Percentiles rank a stretch among this genome's conserved stretches.
Evolutionary conservation across 306 rosid genomes (phyloP).

Genomic region (Trifolium fragiferum): DNA sequence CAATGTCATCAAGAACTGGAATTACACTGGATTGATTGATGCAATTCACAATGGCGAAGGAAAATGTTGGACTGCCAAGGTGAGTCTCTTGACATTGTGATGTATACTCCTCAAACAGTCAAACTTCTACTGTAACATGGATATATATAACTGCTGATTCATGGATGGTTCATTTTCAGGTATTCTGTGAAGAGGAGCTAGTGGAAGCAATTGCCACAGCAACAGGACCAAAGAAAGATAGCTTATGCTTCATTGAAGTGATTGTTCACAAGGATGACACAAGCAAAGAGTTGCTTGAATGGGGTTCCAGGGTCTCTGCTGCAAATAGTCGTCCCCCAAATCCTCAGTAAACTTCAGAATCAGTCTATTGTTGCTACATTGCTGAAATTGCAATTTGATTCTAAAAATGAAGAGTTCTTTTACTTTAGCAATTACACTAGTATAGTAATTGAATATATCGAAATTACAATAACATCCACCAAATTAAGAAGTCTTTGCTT

Average conservation of each 20-base stretch:
- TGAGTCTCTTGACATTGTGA: constrained; percentile 15
- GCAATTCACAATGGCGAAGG: constrained; percentile 90
- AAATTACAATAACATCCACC: too few relatives aligned
- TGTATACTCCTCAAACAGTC: too few relatives aligned
- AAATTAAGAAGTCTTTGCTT: too few relatives aligned
- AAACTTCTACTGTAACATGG: too few relatives aligned
- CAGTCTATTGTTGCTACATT: neutral
- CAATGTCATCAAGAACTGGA: constrained; percentile 95
- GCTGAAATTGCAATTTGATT: neutral
- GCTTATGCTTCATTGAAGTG: constrained; percentile 84
- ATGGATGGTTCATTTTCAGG: constrained; percentile 46
- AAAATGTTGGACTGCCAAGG: constrained; percentile 96
- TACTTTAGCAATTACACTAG: too few relatives aligned
- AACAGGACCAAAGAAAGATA: constrained; percentile 66
- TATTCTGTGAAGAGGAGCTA: constrained; percentile 74
- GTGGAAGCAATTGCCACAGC: constrained; percentile 72
- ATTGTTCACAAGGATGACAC: constrained; percentile 89
- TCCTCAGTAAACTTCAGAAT: constrained; percentile 53
- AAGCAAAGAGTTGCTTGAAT: constrained; percentile 88
- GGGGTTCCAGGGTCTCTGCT: constrained; percentile 84
- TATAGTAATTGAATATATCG: too few relatives aligned
- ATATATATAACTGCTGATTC: constrained; percentile 4
- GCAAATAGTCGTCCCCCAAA: constrained; percentile 87
- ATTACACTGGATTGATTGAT: constrained; percentile 70
- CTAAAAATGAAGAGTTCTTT: too few relatives aligned